Base-by-base conservation (phyloP, 257 asterid species). In the Plantago elongata region DNA sequence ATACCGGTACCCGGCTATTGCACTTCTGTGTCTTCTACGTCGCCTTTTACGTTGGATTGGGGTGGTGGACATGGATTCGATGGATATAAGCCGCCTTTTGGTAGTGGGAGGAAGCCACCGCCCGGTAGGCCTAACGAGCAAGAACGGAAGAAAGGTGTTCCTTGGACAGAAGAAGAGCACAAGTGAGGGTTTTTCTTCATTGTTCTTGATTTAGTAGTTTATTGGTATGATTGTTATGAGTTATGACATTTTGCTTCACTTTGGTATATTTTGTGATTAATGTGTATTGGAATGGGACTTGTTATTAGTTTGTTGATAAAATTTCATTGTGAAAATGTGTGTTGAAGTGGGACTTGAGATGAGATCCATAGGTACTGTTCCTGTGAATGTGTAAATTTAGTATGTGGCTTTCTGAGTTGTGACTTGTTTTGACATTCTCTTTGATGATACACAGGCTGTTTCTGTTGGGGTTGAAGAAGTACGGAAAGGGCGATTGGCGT, bases 401-500 rank as follows among this genome's bases (percentile, higher is more conserved):
- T 22, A 22, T 22, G 27, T 22, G 27, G 1, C 27, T 22, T 22
- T 22, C 27, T 22, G 27, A 22, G 27, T 22, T 15, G 51, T 38
- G 22, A 38, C 62, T 40, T n/a, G 59, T 57, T 42, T 57, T 51
- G 73, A 15, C 22, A 50, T 70, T 44, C 18, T 45, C 13, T 57
- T 70, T 69, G 70, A 68, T 60, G 16, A 65, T 44, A 38, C 49
- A 45, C 80, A 89, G 99, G 80, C 73, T 89, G 83, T 93, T 93
- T 48, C 57, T 93, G 74, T 69, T 89, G 96, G 99, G 99, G 84
- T 75, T 93, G 37, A 83, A 93, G 14, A 93, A 85, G 79, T 89
- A 93, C 49, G 99, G 99, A 34, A 93, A 93, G 61, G 99, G 99
- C 12, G 99, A 93, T 54, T 93, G 99, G 99, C 82, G 97, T 68